These are phyloP conservation scores for Trichoderma asperelloides DNA, from an alignment of 495 filamentous ascomycete species.

Conservation along the genomic window DNA sequence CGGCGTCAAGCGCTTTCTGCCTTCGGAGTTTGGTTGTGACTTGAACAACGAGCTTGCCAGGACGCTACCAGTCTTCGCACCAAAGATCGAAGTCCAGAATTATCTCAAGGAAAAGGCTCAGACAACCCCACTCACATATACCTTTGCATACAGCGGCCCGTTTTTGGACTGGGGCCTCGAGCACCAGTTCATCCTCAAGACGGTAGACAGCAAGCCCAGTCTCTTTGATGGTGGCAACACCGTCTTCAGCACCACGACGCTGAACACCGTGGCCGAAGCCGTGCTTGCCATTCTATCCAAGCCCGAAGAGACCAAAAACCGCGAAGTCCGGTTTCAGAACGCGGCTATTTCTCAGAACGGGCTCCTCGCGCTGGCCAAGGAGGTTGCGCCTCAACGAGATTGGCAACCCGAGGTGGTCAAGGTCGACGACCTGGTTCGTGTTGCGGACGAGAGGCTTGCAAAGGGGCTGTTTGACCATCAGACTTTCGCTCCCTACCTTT, in stretches of 20 bases:
- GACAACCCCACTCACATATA: constrained; percentile 35
- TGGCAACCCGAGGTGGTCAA: constrained; percentile 10
- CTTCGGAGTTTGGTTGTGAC: constrained; percentile 47
- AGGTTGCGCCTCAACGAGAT: constrained; percentile 6
- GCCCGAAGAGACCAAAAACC: constrained; percentile 25
- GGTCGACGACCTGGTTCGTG: constrained; percentile 7
- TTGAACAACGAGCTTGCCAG: constrained; percentile 23
- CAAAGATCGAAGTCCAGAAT: constrained; percentile 35
- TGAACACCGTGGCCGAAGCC: constrained; percentile 21
- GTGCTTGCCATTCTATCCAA: constrained; percentile 24
- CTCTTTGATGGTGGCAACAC: constrained; percentile 22
- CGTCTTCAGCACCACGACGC: constrained; percentile 20
- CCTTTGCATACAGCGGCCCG: constrained; percentile 30
- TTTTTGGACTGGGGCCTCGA: constrained; percentile 26
- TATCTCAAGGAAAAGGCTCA: constrained; percentile 31
- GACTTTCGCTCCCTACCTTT: constrained; percentile 19
- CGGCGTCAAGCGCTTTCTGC: constrained; percentile 44
- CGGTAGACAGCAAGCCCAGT: background rate
- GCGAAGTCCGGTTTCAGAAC: constrained; percentile 20
- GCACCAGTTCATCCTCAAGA: constrained; percentile 9
- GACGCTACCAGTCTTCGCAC: constrained; percentile 32
- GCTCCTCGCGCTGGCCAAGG: constrained; percentile 18
- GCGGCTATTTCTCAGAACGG: constrained; percentile 20
- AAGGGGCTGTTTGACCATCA: constrained; percentile 19
- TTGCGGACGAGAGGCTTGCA: constrained; percentile 11